A percentile compares a stretch with the other conserved stretches of the same genome.
phyloP scores from a whole-genome alignment of 768 basidiomycete genomes.

The Mycena polygramma region DNA sequence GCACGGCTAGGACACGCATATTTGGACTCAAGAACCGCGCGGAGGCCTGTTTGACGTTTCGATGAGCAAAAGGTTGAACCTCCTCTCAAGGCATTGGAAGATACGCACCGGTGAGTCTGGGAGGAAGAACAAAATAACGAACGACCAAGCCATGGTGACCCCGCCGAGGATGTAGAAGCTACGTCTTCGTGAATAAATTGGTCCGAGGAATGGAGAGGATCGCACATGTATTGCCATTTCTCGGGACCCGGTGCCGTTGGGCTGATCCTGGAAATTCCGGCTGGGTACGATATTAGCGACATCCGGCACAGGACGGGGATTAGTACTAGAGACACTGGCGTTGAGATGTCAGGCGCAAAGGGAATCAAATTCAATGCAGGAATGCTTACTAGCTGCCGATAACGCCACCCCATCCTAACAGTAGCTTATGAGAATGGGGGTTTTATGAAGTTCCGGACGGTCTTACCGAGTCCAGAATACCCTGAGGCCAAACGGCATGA shows the following conservation, averaged over 20 bases:
- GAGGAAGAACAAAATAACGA: slow-evolving; percentile 36
- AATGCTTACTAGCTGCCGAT: slow-evolving; percentile 35
- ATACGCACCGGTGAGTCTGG: slow-evolving; percentile 37
- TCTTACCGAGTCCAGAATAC: slow-evolving; percentile 37
- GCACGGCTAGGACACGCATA: slow-evolving; percentile 37
- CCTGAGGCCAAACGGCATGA: slow-evolving; percentile 10
- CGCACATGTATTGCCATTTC: slow-evolving; percentile 38
- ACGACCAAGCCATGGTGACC: slow-evolving; percentile 35
- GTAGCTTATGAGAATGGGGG: background rate
- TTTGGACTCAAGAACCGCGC: slow-evolving; percentile 35
- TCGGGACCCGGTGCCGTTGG: slow-evolving; percentile 30
- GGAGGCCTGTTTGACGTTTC: slow-evolving; percentile 15
- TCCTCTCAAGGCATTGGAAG: background rate
- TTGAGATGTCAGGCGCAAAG: background rate
- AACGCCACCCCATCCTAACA: slow-evolving; percentile 35
- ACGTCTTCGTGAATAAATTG: background rate
- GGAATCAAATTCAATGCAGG: too few species aligned
- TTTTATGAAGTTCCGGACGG: background rate
- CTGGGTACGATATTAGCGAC: slow-evolving; percentile 9
- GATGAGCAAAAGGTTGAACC: background rate
- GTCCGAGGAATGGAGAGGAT: background rate
- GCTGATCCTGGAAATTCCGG: slow-evolving; percentile 35
- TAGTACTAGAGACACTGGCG: slow-evolving; percentile 30
- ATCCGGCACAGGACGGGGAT: background rate
- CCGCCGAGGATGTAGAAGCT: slow-evolving; percentile 40